phyloP scores from a whole-genome alignment of 306 rosid genomes.

The Pueraria montana region DNA sequence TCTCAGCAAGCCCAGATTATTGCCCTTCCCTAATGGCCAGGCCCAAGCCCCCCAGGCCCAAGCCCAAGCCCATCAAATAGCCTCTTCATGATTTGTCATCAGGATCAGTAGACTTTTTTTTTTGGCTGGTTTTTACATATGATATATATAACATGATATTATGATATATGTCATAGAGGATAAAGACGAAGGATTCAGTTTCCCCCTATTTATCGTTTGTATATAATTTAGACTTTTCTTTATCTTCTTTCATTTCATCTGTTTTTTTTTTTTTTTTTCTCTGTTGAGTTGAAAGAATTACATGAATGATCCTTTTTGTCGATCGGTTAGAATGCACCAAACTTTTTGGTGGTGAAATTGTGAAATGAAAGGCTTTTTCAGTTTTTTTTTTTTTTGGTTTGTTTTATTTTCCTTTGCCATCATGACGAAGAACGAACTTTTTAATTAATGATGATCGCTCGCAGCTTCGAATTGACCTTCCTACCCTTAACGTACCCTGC shows the following conservation, averaged over 20 bases:
- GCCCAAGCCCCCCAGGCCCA: conserved; percentile 58
- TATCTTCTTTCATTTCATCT: conserved; percentile 13
- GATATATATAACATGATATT: background rate
- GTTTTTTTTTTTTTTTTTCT: background rate
- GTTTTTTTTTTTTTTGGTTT: background rate
- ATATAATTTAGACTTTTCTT: background rate
- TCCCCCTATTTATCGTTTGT: background rate
- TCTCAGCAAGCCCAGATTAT: conserved; percentile 48
- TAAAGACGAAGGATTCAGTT: conserved; percentile 6
- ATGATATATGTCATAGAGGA: conserved; percentile 16
- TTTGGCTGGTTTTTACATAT: conserved; percentile 11
- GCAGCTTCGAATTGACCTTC: background rate
- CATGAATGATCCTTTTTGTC: conserved; percentile 41
- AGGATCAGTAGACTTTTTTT: background rate
- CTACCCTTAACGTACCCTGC: conserved; percentile 13
- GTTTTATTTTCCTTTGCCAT: background rate
- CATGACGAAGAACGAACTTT: too few species aligned
- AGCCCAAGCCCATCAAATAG: conserved; percentile 58
- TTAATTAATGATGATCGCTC: background rate
- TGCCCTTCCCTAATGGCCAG: conserved; percentile 52
- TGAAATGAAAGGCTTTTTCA: conserved; percentile 16
- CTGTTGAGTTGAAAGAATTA: conserved; percentile 6
- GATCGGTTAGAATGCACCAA: conserved; percentile 19
- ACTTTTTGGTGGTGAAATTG: conserved; percentile 35
- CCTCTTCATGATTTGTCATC: conserved; percentile 49